phyloP scores from a whole-genome alignment of 306 rosid genomes.

The Cucurbita pepo region DNA sequence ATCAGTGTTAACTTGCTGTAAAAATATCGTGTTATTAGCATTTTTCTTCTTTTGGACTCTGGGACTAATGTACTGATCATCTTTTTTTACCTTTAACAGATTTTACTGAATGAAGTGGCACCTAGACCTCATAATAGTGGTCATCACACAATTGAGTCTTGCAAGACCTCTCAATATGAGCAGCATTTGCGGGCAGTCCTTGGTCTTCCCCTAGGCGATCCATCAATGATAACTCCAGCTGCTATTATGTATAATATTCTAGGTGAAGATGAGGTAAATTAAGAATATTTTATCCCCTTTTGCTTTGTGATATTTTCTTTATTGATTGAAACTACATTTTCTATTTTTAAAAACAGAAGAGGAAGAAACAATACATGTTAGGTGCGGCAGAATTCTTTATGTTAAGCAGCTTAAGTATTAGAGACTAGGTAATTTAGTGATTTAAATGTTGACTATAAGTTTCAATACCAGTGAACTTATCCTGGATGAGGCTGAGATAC shows the following conservation, averaged over 20 bases:
- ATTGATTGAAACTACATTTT: not conserved
- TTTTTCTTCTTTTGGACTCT: not conserved
- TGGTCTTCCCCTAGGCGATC: conserved; percentile 97
- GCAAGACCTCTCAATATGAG: conserved; percentile 80
- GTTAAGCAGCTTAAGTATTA: not conserved
- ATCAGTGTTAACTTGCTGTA: conserved; percentile 5
- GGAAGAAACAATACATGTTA: not conserved
- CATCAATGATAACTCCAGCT: conserved; percentile 77
- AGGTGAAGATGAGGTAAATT: conserved; percentile 73
- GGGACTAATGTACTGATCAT: not conserved
- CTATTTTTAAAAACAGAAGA: not conserved
- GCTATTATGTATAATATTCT: conserved; percentile 80
- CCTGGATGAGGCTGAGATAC: not conserved
- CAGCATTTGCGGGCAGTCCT: conserved; percentile 89
- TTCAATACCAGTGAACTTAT: not conserved
- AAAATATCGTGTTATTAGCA: not conserved
- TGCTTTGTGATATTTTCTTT: not conserved
- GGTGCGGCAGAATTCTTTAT: not conserved
- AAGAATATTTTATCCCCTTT: not conserved
- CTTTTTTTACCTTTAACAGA: conserved; percentile 27
- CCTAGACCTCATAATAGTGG: conserved; percentile 98
- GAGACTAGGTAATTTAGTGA: not conserved
- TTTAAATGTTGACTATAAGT: not conserved
- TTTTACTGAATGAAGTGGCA: conserved; percentile 88
- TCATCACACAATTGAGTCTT: conserved; percentile 84